Base-by-base conservation (phyloP, 164 flowering plant genomes). In the Piper betle region DNA sequence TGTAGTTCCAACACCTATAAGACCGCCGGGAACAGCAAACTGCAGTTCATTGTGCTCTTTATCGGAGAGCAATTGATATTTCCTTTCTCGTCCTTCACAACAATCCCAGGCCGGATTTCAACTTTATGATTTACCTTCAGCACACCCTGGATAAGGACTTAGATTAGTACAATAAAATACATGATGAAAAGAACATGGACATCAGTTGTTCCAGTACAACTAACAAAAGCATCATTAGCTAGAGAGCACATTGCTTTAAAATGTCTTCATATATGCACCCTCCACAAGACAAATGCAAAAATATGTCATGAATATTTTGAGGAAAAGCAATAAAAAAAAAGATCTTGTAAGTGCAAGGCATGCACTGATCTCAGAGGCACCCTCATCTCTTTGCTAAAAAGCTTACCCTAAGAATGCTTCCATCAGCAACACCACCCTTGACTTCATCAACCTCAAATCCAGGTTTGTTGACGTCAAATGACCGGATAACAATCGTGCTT, bases 71-170 rank as follows among this genome's bases (percentile, higher is more conserved):
- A 90, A 68, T 74, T 85, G 62, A 82, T 80, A 73, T 80, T 81
- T 40, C 93, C 93, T 62, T 39, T 82, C 59, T 92, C 93, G 65
- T 92, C 98, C 69, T 89, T 92, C 20, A 82, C 86, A 54, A 92
- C 89, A 68, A 92, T 92, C 39, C 98, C 98, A 48, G 98, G 98
- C n/a, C 96, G 96, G 65, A 92, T 89, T 78, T 92, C 96, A 72
- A 89, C 80, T 60, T 62, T 64, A 64, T 92, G 98, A 65, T 92
- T 87, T 13, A 92, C 96, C 76, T 71, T 89, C 77, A 92, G 72
- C 67, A 92, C 96, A 62, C 98, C 98, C 98, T 89, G 78, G 75
- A 77, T 53, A 62, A 16, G 10, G 25, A 55, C 39, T 20, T 15
- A 25, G 1, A 25, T 52, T 42, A 61, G 42, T 18, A 33, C 46